Evolutionary conservation across 371 early-diverging fungal species (phyloP).

Genomic region (Mortierella sp.): DNA sequence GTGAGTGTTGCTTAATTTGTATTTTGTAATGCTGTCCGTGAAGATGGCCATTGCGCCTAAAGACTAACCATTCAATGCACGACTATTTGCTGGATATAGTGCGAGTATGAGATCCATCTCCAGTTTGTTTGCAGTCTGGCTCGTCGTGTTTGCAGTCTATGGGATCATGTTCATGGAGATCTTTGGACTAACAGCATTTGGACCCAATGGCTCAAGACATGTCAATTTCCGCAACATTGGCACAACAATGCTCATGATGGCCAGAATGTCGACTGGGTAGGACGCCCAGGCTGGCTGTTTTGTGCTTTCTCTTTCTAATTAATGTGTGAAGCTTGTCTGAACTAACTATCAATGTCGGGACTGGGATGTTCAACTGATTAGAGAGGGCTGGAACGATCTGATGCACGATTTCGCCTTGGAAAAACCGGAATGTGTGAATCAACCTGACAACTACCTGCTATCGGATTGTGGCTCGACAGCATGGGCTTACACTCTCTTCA

Average conservation of each 20-base stretch:
- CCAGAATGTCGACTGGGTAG: constrained; percentile 76
- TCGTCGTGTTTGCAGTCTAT: constrained; percentile 72
- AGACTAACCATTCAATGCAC: too few species aligned
- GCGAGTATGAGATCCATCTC: constrained; percentile 66
- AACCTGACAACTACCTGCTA: constrained; percentile 59
- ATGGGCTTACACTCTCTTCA: constrained; percentile 73
- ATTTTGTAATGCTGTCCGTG: too few species aligned
- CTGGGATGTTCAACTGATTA: background rate
- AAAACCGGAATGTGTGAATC: constrained; percentile 68
- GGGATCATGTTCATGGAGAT: constrained; percentile 79
- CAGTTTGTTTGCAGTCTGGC: constrained; percentile 75
- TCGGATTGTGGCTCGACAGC: constrained; percentile 74
- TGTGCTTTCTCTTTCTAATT: too few species aligned
- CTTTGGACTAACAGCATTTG: constrained; percentile 75
- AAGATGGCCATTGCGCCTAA: too few species aligned
- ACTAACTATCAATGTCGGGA: too few species aligned
- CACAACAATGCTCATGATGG: constrained; percentile 68
- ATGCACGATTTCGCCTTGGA: constrained; percentile 77
- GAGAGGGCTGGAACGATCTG: constrained; percentile 79
- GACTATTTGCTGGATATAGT: background rate
- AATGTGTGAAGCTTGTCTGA: too few species aligned
- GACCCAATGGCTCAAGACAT: constrained; percentile 62
- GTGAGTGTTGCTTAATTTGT: constrained; percentile 45
- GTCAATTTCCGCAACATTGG: constrained; percentile 72
- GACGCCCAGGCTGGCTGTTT: background rate